Percentiles rank a stretch among this genome's conserved stretches.
These are phyloP conservation scores for Phyllosticta citrichinensis DNA, from an alignment of 2,329 filamentous ascomycete species.

Conservation along the genomic window DNA sequence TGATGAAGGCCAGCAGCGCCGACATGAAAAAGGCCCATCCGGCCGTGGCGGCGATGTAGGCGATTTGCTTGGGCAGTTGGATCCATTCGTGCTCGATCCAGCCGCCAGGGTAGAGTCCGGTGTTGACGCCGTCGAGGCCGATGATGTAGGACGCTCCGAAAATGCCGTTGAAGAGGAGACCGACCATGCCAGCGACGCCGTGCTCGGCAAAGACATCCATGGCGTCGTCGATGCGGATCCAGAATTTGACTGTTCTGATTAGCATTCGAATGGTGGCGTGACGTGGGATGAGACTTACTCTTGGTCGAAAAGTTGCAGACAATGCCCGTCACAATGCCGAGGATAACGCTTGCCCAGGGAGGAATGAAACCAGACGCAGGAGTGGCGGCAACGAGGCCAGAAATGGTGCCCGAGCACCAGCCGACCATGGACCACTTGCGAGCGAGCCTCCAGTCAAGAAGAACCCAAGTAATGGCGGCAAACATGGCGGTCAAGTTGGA, in stretches of 20 bases:
- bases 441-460: constrained; percentile 90
- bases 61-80: constrained; percentile 69
- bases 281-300: constrained; percentile 45
- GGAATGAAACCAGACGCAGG: constrained; percentile 72
- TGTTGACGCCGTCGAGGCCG: constrained; percentile 65
- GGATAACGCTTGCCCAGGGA: constrained; percentile 51
- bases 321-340: constrained; percentile 53
- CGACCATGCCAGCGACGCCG: constrained; percentile 71
- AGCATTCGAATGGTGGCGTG: constrained; percentile 9
- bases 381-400: constrained; percentile 78
- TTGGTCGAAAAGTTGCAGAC: constrained; percentile 82
- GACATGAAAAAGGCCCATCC: constrained; percentile 66
- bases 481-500: constrained; percentile 89
- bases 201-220: constrained; percentile 90
- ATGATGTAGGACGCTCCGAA: constrained; percentile 69
- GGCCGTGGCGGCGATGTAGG: constrained; percentile 58
- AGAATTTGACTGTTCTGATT: constrained; percentile 50
- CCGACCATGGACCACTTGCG: constrained; percentile 92
- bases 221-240: constrained; percentile 73
- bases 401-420: constrained; percentile 83
- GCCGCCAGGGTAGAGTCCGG: constrained; percentile 50
- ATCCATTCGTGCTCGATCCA: constrained; percentile 68
- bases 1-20: constrained; percentile 60
- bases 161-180: constrained; percentile 67
- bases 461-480: constrained; percentile 82